phyloP scores from a whole-genome alignment of 2,329 filamentous ascomycete genomes.

The Mycosphaerelloides madeirae region DNA sequence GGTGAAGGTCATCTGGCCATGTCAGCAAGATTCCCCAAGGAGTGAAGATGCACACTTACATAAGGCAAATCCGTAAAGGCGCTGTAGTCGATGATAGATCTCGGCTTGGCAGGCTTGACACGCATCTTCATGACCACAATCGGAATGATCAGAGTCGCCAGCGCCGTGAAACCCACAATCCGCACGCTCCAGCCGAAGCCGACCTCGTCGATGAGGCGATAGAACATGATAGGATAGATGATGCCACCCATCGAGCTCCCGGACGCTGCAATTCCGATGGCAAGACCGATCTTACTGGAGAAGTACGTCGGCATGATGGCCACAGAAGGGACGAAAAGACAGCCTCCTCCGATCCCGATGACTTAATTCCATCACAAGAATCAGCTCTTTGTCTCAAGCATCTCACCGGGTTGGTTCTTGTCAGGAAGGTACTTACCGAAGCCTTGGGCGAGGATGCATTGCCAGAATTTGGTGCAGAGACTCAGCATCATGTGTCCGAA shows the following conservation, averaged over 20 bases:
- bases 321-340: constrained; percentile 42
- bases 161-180: constrained; percentile 32
- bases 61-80: constrained; percentile 39
- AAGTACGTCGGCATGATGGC: constrained; percentile 49
- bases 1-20: constrained; percentile 29
- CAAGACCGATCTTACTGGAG: constrained; percentile 40
- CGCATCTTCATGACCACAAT: constrained; percentile 34
- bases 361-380: too few species aligned
- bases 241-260: constrained; percentile 39
- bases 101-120: constrained; percentile 32
- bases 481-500: constrained; percentile 51
- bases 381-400: too few species aligned
- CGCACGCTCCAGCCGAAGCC: constrained; percentile 30
- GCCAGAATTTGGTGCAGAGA: constrained; percentile 45
- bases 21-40: not conserved
- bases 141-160: constrained; percentile 29
- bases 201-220: constrained; percentile 26
- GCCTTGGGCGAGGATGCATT: constrained; percentile 48
- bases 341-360: constrained; percentile 44
- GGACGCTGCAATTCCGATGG: constrained; percentile 43
- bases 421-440: too few species aligned
- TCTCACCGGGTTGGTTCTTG: too few species aligned
- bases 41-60: constrained; percentile 5
- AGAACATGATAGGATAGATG: constrained; percentile 36
- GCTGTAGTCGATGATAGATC: constrained; percentile 36